A percentile compares a stretch with the other conserved stretches of the same genome.
Evolutionary conservation across 257 asterid species (phyloP).

Genomic region (Phtheirospermum japonicum): DNA sequence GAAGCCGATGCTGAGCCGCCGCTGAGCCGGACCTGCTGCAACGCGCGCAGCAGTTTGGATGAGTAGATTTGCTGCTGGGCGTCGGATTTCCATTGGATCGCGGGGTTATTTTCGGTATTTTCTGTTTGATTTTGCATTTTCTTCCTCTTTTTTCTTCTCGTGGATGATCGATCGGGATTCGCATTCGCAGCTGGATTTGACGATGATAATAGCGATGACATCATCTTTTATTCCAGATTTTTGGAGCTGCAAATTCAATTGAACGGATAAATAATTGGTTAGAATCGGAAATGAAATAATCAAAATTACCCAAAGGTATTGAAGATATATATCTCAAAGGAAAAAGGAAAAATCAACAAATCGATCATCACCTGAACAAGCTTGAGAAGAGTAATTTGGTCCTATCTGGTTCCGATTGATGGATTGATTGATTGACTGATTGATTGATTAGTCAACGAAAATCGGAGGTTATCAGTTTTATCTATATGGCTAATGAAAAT

Average conservation of each 20-base stretch:
- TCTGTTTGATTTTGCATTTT: constrained; percentile 36
- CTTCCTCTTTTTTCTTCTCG: constrained; percentile 56
- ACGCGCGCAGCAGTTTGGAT: constrained; percentile 77
- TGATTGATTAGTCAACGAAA: neutral
- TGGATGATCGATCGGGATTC: constrained; percentile 58
- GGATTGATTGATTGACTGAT: too few species aligned
- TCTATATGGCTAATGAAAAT: constrained; percentile 11
- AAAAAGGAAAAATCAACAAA: neutral
- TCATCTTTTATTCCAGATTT: constrained; percentile 25
- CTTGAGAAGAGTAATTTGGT: neutral
- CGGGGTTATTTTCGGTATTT: constrained; percentile 21
- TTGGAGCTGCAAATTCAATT: constrained; percentile 48
- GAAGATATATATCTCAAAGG: too few species aligned
- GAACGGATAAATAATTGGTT: constrained; percentile 23
- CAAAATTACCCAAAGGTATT: too few species aligned
- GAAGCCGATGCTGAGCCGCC: constrained; percentile 30
- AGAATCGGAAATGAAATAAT: constrained; percentile 31
- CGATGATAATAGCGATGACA: constrained; percentile 41
- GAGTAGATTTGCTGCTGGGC: constrained; percentile 80
- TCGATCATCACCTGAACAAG: constrained; percentile 30
- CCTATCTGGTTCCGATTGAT: neutral
- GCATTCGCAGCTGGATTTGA: constrained; percentile 46
- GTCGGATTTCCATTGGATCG: constrained; percentile 69
- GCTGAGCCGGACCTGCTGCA: constrained; percentile 56
- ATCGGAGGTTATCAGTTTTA: neutral